Conservation (phyloP, 176 grass and related monocot genomes). For the Pontederia paniculata region DNA sequence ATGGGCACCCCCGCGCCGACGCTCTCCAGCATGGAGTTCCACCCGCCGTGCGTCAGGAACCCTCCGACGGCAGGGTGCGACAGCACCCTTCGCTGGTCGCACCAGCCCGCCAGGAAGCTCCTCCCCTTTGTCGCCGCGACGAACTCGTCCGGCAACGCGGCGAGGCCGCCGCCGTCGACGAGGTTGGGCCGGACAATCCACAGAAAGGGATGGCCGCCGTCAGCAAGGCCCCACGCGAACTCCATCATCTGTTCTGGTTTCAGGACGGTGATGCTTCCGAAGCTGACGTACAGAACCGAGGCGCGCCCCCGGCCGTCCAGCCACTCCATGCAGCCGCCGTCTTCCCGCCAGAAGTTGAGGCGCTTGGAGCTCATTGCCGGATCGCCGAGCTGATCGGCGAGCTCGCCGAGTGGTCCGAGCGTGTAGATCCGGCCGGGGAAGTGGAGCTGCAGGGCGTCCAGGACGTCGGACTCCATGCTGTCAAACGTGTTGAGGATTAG, state of each 20-base stretch:
- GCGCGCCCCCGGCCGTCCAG: background rate
- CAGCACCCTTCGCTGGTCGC: background rate
- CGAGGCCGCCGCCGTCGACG: background rate
- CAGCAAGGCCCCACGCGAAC: constrained; percentile 10
- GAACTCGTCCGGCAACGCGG: constrained; percentile 1
- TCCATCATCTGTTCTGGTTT: background rate
- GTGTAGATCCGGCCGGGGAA: background rate
- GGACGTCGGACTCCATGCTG: background rate
- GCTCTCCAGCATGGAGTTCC: too few species aligned
- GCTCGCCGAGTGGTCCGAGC: background rate
- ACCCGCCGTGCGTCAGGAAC: too few species aligned
- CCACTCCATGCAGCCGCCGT: constrained; percentile 1
- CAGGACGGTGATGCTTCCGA: background rate
- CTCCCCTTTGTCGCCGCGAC: background rate
- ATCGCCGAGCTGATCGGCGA: background rate
- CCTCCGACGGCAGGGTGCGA: constrained; percentile 1
- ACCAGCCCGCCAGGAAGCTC: background rate
- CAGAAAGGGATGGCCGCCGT: background rate
- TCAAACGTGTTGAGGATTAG: constrained; percentile 16
- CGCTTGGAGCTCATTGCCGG: background rate
- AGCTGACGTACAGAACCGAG: constrained; percentile 4
- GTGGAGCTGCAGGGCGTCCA: background rate
- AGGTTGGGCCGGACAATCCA: constrained; percentile 4
- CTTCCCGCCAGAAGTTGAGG: constrained; percentile 1
- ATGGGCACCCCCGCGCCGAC: constrained; percentile 1